Conservation (phyloP, 2,329 filamentous ascomycete species). For the Bipolaris cookei region DNA sequence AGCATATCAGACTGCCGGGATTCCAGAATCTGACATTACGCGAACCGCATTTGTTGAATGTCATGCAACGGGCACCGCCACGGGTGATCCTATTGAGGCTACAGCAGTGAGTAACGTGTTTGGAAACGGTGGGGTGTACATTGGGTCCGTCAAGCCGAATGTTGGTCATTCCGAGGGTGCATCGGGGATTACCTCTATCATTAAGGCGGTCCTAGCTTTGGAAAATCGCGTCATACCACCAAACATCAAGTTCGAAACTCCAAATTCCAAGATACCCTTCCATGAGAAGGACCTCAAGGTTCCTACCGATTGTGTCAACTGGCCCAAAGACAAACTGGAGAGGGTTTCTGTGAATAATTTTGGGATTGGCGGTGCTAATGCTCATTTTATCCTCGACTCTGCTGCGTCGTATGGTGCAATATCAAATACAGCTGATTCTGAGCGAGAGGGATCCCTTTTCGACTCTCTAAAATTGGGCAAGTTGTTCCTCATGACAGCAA, state of each 20-base stretch:
- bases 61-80: not conserved
- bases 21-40: not conserved
- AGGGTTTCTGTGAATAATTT: slow-evolving; percentile 18
- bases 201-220: slow-evolving; percentile 50
- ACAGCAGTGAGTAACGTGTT: not conserved
- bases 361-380: slow-evolving; percentile 21
- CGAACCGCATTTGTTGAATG: not conserved
- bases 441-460: too few relatives aligned
- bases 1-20: not conserved
- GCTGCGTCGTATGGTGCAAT: not conserved
- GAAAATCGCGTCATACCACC: slow-evolving; percentile 44
- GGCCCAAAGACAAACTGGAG: slow-evolving; percentile 7
- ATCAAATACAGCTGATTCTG: too few relatives aligned
- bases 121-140: not conserved
- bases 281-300: not conserved
- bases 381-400: slow-evolving; percentile 9
- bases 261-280: slow-evolving; percentile 24
- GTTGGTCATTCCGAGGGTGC: slow-evolving; percentile 42
- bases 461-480: not conserved
- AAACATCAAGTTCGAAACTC: slow-evolving; percentile 27
- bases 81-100: not conserved
- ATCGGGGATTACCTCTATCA: slow-evolving; percentile 39
- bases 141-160: slow-evolving; percentile 23
- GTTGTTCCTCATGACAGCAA: not conserved
- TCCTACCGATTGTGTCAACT: not conserved